These are phyloP conservation scores for Naumovozyma castellii DNA, from an alignment of 805 yeast genomes.

Conservation along the genomic window DNA sequence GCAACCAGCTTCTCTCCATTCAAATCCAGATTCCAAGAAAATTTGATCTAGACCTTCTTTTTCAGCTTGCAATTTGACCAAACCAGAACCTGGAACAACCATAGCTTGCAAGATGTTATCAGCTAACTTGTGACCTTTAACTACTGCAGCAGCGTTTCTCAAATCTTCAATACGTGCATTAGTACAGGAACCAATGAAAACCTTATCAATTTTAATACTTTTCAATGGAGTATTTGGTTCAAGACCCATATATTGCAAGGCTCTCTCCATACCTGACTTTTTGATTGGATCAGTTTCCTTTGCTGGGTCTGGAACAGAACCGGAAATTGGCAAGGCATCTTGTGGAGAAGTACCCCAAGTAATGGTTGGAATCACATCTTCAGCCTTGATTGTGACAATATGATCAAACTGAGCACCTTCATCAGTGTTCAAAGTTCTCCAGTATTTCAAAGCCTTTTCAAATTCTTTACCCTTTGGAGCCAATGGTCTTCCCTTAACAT, in stretches of 20 bases:
- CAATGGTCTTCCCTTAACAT: constrained; percentile 84
- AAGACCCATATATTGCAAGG: constrained; percentile 85
- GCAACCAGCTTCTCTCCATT: constrained; percentile 99
- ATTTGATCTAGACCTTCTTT: constrained; percentile 86
- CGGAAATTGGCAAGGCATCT: constrained; percentile 91
- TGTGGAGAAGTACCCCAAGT: constrained; percentile 99
- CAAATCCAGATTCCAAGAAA: constrained; percentile 85
- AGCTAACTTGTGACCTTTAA: constrained; percentile 81
- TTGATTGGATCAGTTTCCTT: constrained; percentile 57
- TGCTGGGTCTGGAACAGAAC: constrained; percentile 83
- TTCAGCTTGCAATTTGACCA: constrained; percentile 87
- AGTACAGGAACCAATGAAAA: constrained; percentile 95
- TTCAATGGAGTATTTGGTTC: constrained; percentile 68
- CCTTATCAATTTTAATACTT: constrained; percentile 74
- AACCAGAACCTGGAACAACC: constrained; percentile 95
- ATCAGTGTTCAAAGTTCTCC: constrained; percentile 82
- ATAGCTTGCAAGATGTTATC: constrained; percentile 67
- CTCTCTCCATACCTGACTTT: constrained; percentile 78
- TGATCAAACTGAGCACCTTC: constrained; percentile 82
- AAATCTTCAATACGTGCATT: constrained; percentile 94
- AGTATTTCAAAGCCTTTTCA: constrained; percentile 86
- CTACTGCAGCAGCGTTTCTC: constrained; percentile 91
- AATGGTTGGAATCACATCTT: constrained; percentile 86
- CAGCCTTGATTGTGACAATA: constrained; percentile 70
- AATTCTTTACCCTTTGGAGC: constrained; percentile 90